A percentile compares a stretch with the other conserved stretches of the same genome.
phyloP scores from a whole-genome alignment of 768 basidiomycete genomes.

The Mycena olivaceomarginata region DNA sequence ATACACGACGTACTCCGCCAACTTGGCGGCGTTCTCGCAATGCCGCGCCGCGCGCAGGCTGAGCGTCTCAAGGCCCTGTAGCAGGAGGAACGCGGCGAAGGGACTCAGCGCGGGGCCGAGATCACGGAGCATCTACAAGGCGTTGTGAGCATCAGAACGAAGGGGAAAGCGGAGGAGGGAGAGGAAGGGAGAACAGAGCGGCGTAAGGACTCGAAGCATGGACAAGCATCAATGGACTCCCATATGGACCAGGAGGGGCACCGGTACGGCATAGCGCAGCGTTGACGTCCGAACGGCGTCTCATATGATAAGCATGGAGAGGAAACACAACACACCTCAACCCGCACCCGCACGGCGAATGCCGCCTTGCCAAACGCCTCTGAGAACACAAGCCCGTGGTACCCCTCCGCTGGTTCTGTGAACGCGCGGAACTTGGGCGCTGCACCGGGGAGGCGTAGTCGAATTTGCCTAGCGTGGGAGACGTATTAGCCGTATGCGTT shows the following conservation, averaged over 20 bases:
- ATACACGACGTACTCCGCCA: constrained; percentile 59
- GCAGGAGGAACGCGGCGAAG: constrained; percentile 71
- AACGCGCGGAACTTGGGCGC: constrained; percentile 69
- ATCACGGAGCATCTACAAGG: constrained; percentile 70
- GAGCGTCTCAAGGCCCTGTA: constrained; percentile 77
- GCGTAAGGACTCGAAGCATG: not conserved
- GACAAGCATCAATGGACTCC: not conserved
- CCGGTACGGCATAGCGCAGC: no score
- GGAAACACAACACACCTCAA: constrained; percentile 41
- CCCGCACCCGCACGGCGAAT: constrained; percentile 66
- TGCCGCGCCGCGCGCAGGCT: constrained; percentile 73
- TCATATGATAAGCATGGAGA: no score
- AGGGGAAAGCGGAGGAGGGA: no score
- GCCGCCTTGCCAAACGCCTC: constrained; percentile 68
- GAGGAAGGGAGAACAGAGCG: constrained; percentile 39
- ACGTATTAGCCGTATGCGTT: not conserved
- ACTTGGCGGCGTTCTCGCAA: constrained; percentile 67
- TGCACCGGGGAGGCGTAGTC: constrained; percentile 57
- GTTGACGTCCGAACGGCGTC: no score
- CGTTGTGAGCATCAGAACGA: constrained; percentile 71
- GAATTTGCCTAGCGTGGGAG: constrained; percentile 60
- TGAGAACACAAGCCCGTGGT: constrained; percentile 69
- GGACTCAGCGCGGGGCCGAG: constrained; percentile 73
- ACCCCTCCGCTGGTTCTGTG: constrained; percentile 72
- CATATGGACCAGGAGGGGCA: no score